Conservation (phyloP, 441 rosid species). For the Adansonia rubrostipa region DNA sequence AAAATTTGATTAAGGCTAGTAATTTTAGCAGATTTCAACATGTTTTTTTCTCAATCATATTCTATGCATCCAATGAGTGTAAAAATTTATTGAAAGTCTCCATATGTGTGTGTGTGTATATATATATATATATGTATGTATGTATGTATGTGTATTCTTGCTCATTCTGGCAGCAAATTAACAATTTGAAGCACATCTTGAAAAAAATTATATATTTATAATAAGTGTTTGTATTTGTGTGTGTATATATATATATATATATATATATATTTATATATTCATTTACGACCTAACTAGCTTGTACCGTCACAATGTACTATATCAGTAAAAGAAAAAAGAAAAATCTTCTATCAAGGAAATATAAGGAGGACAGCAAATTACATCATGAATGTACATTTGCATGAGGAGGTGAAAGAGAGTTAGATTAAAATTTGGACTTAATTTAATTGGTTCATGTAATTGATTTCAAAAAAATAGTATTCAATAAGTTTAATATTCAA, state of each 20-base stretch:
- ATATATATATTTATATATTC: too few species aligned
- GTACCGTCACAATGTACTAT: neutral
- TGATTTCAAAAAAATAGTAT: too few species aligned
- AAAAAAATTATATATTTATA: neutral
- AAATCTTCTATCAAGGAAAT: neutral
- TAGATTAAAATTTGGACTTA: too few species aligned
- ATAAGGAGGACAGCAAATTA: neutral
- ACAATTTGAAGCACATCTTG: neutral
- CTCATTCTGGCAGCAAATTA: neutral
- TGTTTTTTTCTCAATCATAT: neutral
- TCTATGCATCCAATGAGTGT: neutral
- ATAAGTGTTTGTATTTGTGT: too few species aligned
- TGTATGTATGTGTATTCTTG: neutral
- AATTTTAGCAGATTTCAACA: neutral
- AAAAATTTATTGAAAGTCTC: neutral
- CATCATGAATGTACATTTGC: neutral
- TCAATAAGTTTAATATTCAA: too few species aligned
- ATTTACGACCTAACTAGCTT: neutral
- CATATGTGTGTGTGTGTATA: too few species aligned
- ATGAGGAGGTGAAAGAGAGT: neutral
- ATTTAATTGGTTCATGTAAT: too few species aligned
- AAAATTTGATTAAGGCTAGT: neutral
- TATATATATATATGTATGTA: too few species aligned
- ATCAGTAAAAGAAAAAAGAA: neutral
- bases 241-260: neutral